Base-by-base conservation (phyloP, 1,284 basidiomycete species). In the Heterobasidion irregulare region DNA sequence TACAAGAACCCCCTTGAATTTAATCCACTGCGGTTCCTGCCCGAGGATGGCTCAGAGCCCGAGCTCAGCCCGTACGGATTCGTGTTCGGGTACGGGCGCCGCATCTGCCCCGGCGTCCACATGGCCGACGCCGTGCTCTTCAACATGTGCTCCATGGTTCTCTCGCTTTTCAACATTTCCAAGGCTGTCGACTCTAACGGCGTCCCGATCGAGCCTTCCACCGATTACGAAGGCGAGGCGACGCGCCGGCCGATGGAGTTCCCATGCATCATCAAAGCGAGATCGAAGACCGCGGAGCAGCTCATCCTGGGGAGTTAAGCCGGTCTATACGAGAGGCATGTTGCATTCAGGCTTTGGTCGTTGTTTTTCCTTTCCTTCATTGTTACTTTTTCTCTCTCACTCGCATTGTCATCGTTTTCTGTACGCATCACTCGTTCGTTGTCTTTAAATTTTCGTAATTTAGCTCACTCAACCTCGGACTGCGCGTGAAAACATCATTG, bases 121-220 rank as follows among this genome's bases (percentile, higher is more conserved):
- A 66, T 79, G 38, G 54, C 54, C 54, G 71, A 74, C 56, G 76
- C 78, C 58, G 69, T 73, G 15, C 58, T 80, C 18, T 80, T 74
- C 73, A 74, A 79, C 50, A 64, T 72, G 13, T 66, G 78, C 32
- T 75, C 75, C 44, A 74, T 72, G 2, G 68, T 76, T 38, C 59
- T 80, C 41, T 64, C 74, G 6, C 70, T 72, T 12, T 76, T 74
- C 61, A 64, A 72, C 51, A 72, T 80, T 36, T 58, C 65, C 47
- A 74, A 72, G 61, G 65, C 71, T 9, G 53, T 70, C 15, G 75
- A 75, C 54, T 68, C 70, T 48, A 64, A 70, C n/a, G 77, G 78
- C 2, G 59, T 64, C 36, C 61, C 64, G n/a, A 70, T 77, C 44
- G 70, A 69, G 55, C 75, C 73, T 13, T 63, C 65, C 44, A 60